Evolutionary conservation across 495 filamentous ascomycete species (phyloP).

Genomic region (Glonium stellatum): DNA sequence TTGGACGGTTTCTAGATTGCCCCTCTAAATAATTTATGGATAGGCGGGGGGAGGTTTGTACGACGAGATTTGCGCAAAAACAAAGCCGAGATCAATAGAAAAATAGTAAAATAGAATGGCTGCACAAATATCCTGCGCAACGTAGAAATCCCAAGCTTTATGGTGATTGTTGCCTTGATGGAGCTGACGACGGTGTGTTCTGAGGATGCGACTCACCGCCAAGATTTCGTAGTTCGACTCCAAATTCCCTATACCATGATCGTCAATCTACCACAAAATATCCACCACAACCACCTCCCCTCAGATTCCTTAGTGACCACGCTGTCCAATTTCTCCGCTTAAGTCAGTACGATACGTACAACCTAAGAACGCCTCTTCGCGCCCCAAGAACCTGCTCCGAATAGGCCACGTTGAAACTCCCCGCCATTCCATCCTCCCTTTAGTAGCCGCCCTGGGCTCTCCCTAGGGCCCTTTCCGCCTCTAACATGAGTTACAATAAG

Average conservation of each 20-base stretch:
- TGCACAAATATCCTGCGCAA: not conserved
- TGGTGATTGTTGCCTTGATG: not conserved
- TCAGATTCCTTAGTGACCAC: no score
- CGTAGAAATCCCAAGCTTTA: not conserved
- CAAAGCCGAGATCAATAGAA: not conserved
- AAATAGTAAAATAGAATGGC: not conserved
- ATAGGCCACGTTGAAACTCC: not conserved
- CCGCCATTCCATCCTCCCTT: not conserved
- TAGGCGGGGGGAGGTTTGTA: not conserved
- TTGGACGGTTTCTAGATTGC: no score
- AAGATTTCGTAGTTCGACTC: no score
- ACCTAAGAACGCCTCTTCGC: no score
- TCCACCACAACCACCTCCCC: no score
- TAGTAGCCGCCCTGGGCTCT: not conserved
- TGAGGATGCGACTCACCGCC: no score
- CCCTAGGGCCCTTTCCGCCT: not conserved
- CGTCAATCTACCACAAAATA: no score
- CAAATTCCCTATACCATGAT: no score
- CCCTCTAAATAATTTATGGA: no score
- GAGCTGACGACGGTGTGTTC: not conserved
- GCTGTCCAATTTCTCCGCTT: no score
- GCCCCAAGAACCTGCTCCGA: not conserved
- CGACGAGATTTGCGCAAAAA: not conserved
- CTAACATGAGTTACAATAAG: slow-evolving; percentile 18
- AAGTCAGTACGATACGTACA: no score